A percentile compares a stretch with the other conserved stretches of the same genome.
Evolutionary conservation across 345 rosid genomes (phyloP).

Genomic region (Ceriops decandra): DNA sequence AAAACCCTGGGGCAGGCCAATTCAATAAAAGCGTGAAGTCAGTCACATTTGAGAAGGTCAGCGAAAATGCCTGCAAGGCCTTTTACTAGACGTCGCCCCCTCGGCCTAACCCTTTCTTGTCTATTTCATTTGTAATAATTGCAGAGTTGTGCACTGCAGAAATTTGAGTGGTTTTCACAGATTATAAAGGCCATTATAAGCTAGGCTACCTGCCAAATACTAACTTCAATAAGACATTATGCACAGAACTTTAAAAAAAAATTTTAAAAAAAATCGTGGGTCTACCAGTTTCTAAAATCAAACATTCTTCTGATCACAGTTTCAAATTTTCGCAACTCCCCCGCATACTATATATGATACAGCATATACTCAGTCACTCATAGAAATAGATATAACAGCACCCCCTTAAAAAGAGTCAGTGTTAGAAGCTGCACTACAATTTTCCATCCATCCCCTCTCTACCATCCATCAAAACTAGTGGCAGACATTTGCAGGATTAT

Average conservation of each 20-base stretch:
- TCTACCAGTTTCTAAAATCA: background rate
- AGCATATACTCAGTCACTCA: background rate
- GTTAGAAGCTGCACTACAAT: background rate
- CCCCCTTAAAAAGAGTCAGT: background rate
- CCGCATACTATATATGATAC: background rate
- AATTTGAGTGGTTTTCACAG: no score
- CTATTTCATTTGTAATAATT: no score
- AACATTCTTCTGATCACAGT: conserved; percentile 2
- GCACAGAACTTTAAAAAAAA: background rate
- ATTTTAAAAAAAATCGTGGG: background rate
- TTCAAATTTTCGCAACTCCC: background rate
- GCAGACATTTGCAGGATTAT: background rate
- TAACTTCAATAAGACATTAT: background rate
- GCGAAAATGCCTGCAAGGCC: no score
- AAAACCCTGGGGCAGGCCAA: no score
- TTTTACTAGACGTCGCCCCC: no score
- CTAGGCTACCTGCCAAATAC: background rate
- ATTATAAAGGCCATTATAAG: background rate
- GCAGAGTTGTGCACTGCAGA: no score
- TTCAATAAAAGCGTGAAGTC: no score
- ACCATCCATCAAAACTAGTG: background rate
- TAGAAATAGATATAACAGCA: background rate
- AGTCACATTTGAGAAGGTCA: no score
- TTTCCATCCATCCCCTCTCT: background rate
- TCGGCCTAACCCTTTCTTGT: no score